Evolutionary conservation across 345 rosid species (phyloP).

Genomic region (Populus alba): DNA sequence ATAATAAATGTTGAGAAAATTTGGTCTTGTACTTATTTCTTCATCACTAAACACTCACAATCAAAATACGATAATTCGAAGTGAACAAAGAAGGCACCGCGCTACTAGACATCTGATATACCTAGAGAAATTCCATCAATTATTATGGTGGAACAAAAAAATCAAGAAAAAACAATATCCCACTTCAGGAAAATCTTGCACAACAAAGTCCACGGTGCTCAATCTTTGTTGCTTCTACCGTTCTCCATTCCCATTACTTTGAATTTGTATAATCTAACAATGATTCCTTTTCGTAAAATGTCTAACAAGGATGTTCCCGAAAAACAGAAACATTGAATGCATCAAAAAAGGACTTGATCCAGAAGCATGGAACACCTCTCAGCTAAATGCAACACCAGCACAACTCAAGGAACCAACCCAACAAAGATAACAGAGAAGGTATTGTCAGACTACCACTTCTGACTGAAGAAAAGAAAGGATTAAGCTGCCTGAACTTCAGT

Average conservation of each 20-base stretch:
- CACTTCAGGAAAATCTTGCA: background rate
- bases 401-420: constrained; percentile 2
- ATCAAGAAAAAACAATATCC: background rate
- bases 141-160: background rate
- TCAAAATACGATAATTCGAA: too few species aligned
- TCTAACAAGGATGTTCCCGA: constrained; percentile 5
- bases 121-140: background rate
- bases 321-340: background rate
- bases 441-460: constrained; percentile 6
- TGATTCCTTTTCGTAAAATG: background rate
- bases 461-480: constrained; percentile 12
- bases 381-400: constrained; percentile 1
- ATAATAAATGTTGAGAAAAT: background rate
- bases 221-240: background rate
- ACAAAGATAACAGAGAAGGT: background rate
- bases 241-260: background rate
- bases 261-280: background rate
- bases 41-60: background rate
- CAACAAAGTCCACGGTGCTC: background rate
- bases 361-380: background rate
- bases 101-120: background rate
- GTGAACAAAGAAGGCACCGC: background rate
- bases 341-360: background rate
- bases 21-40: background rate
- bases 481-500: constrained; percentile 54